Base-by-base conservation (phyloP, 73 alveolate genomes). In the Symbiodinium natans region DNA sequence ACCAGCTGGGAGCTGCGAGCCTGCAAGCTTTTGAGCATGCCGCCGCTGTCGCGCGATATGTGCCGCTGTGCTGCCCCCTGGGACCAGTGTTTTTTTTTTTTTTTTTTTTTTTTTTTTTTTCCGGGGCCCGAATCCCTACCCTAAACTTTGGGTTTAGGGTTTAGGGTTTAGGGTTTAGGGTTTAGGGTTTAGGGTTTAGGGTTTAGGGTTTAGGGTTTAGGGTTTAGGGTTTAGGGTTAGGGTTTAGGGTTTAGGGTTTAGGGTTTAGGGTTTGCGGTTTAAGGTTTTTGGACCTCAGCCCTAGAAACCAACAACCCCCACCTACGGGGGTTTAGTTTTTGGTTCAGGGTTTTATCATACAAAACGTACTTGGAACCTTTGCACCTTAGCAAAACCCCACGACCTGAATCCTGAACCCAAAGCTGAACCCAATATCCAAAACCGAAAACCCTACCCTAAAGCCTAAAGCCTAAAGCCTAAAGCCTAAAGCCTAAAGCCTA, bases 21-120 rank as follows among this genome's bases (percentile, higher is more conserved):
- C 97, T 90, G 97, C 38, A 90, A 82, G 36, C 97, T 82, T 42
- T 43, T 39, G 39, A 90, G 97, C 97, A 90, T 90, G 52, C 77
- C 88, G 39, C 77, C 97, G 36, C 77, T 90, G 80, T 56, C 97
- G 0, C 88, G 88, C 54, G 97, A 68, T 41, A 90, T 71, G 33
- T 85, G 97, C 29, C 97, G 87, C 54, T 90, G 97, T 11, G 87
- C 25, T 29, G 83, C 97, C 19, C 97, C 97, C 97, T 90, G 80
- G 31, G 38, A 7, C 29, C n/a, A n/a, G n/a, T n/a, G n/a, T n/a
- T n/a, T n/a, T n/a, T n/a, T n/a, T n/a, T n/a, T n/a, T n/a, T n/a
- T n/a, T n/a, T n/a, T n/a, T n/a, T n/a, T n/a, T n/a, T n/a, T n/a
- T n/a, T n/a, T n/a, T n/a, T n/a, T n/a, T n/a, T n/a, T n/a, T n/a